Base-by-base conservation (phyloP, 1,139 yeast genomes). In the Candida sojae region DNA sequence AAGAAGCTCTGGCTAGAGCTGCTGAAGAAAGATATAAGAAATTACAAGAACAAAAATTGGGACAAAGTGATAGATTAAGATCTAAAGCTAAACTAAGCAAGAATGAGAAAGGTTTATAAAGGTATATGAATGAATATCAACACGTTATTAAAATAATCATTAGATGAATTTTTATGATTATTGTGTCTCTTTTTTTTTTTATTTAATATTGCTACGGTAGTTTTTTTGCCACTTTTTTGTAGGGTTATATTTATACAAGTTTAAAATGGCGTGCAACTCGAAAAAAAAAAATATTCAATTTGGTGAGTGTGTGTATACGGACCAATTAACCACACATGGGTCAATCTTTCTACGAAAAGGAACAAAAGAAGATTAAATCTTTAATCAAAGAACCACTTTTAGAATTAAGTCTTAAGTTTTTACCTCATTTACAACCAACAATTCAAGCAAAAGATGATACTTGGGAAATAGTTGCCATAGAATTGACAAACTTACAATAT, bases 391-490 rank as follows among this genome's bases (percentile, higher is more conserved):
- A 60, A 23, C 73, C 72, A 0, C 53, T 70, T 31, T 56, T 71
- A 7, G 69, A 68, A 44, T 57, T 62, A 28, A 71, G 69, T 0
- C 54, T 71, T 6, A 63, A 58, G 38, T 57, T 64, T 33, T 56
- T 71, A 35, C 76, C 76, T 4, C 75, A 71, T 54, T 57, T 70
- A 25, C 75, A 70, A 53, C 49, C 59, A 11, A 60, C 64, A 1
- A 45, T 47, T 11, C 55, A 57, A 37, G 61, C 59, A 35, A 64
- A 61, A 48, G 68, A 67, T 45, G 68, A 67, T 50, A 49, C 57
- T 1, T 71, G 76, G 76, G 76, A 70, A 53, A 53, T 67, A 7
- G 59, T 71, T 10, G 73, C 76, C 6, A 70, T 70, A 26, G 63
- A 67, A 47, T 56, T 71, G 41, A 43, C 48, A 4, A 46, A 43